phyloP scores from a whole-genome alignment of 2,329 filamentous ascomycete genomes.

The Didymella pinodella region DNA sequence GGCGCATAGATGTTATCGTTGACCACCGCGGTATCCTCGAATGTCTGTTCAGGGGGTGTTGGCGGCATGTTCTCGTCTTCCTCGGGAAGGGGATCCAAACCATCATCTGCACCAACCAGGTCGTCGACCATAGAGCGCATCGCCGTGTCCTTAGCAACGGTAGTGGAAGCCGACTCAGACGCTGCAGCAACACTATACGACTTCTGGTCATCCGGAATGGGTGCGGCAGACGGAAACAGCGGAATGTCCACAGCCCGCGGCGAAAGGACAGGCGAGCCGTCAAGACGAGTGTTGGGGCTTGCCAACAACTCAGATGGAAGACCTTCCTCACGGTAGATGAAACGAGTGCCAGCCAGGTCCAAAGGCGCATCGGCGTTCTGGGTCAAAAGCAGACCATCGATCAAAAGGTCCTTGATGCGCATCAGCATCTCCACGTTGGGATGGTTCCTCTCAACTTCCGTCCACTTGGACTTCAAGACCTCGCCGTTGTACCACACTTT shows the following conservation, averaged over 20 bases:
- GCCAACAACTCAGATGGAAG: conserved; percentile 60
- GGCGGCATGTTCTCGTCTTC: conserved; percentile 56
- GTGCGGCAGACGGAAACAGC: conserved; percentile 37
- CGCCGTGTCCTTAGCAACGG: conserved; percentile 55
- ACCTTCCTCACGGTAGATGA: conserved; percentile 63
- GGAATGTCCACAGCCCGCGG: conserved; percentile 51
- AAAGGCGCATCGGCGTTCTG: conserved; percentile 60
- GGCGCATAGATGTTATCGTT: conserved; percentile 43
- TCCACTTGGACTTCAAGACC: conserved; percentile 61
- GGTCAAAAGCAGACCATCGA: conserved; percentile 67
- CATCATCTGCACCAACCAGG: conserved; percentile 57
- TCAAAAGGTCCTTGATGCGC: conserved; percentile 68
- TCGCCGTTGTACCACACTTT: conserved; percentile 61
- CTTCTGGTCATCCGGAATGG: conserved; percentile 48
- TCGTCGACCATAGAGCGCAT: conserved; percentile 67
- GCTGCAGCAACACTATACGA: conserved; percentile 45
- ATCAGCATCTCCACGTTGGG: conserved; percentile 72
- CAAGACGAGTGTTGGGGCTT: conserved; percentile 52
- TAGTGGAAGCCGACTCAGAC: conserved; percentile 60
- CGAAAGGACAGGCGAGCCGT: conserved; percentile 52
- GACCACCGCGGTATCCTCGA: conserved; percentile 51
- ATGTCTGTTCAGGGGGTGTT: conserved; percentile 57
- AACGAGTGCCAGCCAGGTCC: conserved; percentile 58
- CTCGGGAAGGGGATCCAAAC: conserved; percentile 51
- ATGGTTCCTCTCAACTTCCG: conserved; percentile 63